Base-by-base conservation (phyloP, 2,329 filamentous ascomycete genomes). In the Diaporthe citrichinensis region DNA sequence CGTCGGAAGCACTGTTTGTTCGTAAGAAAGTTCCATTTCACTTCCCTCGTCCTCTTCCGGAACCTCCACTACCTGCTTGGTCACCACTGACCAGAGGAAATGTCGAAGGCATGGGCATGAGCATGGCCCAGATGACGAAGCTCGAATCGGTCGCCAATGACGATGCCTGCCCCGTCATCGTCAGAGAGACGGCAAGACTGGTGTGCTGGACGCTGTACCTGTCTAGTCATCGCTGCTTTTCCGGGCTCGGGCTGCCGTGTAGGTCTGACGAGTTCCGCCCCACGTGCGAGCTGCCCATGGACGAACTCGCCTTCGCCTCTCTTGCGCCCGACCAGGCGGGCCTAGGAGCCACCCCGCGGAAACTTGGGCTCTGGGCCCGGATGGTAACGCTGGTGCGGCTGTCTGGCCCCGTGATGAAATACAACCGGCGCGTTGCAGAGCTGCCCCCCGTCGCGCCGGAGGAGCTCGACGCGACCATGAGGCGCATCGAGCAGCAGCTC, bases 351-450 rank as follows among this genome's bases (percentile, higher is more conserved):
- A 15, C 12, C 20, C 81, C 46, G 3, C 62, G 72, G 77, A 79
- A 75, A 23, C 78, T 78, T 0, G 83, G 84, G 1, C 76, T 85
- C 10, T 85, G 83, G 84, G 81, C 79, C 0, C 79, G 84, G 15
- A 84, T 84, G 79, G 78, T 83, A 14, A 78, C 76, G 3, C 79
- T 85, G 14, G 81, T 80, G 10, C 78, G 79, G 39, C 73, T 83
- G 2, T 84, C 83, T 71, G 80, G 78, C 2, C 81, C 78, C 0
- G 82, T 85, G 10, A 81, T 83, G 51, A 80, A 84, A n/a, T 73
- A 85, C 34, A 83, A 85, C 49, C 76, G 79, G 20, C 78, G 74
- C 17, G 77, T 79, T 23, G 80, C 80, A 2, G 69, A 78, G 1
- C 78, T 76, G 6, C 69, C 71, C 5, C 69, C 62, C 7, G 17